phyloP scores from a whole-genome alignment of 805 yeast species.

The Zygotorulaspora florentina region DNA sequence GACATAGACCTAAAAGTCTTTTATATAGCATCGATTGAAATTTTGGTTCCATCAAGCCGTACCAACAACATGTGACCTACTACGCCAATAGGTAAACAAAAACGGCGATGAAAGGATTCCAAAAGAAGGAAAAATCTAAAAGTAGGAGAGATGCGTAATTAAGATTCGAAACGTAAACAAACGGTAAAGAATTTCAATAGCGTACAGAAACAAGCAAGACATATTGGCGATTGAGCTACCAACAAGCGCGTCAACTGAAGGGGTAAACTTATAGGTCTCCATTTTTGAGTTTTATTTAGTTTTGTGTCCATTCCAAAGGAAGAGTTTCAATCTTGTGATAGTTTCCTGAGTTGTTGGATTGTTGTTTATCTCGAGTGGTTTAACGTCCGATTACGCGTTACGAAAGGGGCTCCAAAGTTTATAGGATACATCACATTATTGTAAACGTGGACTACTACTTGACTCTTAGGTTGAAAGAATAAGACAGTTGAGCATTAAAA shows the following conservation, averaged over 20 bases:
- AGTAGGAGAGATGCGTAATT: not conserved
- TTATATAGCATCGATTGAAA: no score
- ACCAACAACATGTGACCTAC: not conserved
- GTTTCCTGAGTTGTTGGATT: not conserved
- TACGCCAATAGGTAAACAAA: not conserved
- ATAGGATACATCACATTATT: no score
- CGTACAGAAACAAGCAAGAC: not conserved
- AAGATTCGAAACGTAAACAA: constrained; percentile 4
- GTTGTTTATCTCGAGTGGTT: no score
- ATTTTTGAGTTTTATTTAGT: not conserved
- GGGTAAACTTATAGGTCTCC: not conserved
- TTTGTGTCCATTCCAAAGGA: not conserved
- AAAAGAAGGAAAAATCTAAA: not conserved
- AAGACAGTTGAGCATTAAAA: no score
- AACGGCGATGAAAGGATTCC: not conserved
- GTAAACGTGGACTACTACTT: no score
- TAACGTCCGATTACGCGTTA: no score
- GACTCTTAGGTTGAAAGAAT: no score
- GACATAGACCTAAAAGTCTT: not conserved
- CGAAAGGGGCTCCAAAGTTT: no score
- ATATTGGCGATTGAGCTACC: not conserved
- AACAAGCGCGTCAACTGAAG: not conserved
- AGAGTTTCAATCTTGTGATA: not conserved
- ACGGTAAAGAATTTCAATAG: not conserved
- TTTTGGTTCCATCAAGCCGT: not conserved